Conservation (phyloP, 2,329 filamentous ascomycete genomes). For the Leptographium radiaticola region DNA sequence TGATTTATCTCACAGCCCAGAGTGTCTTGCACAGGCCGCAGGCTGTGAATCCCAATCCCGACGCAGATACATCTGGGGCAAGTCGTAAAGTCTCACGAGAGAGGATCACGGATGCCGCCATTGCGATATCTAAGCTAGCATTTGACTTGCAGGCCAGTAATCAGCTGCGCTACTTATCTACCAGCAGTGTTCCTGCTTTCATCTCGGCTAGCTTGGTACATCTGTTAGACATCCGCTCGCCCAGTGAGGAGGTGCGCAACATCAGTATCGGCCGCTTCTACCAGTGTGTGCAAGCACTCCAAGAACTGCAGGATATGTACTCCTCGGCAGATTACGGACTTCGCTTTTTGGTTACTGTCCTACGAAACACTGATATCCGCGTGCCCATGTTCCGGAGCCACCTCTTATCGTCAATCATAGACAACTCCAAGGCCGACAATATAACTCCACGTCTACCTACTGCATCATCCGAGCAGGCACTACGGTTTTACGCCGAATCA, state of each 20-base stretch:
- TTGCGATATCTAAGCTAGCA: neutral
- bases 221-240: constrained; percentile 3
- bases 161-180: constrained; percentile 2
- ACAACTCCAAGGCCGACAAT: neutral
- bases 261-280: constrained; percentile 2
- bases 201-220: constrained; percentile 2
- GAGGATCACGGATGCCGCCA: neutral
- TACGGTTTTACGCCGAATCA: neutral
- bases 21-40: neutral
- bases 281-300: constrained; percentile 1
- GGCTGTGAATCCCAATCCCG: neutral
- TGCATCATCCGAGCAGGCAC: neutral
- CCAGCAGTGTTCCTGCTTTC: constrained; percentile 3
- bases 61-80: neutral
- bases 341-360: neutral
- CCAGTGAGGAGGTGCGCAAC: constrained; percentile 3
- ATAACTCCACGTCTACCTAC: neutral
- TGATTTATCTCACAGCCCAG: neutral
- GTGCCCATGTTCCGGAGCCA: neutral
- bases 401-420: neutral
- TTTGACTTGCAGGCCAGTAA: neutral
- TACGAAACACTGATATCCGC: neutral
- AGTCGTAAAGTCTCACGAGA: neutral
- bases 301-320: constrained; percentile 1
- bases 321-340: neutral